phyloP scores from a whole-genome alignment of 805 yeast species.

The Lipomyces sp. region DNA sequence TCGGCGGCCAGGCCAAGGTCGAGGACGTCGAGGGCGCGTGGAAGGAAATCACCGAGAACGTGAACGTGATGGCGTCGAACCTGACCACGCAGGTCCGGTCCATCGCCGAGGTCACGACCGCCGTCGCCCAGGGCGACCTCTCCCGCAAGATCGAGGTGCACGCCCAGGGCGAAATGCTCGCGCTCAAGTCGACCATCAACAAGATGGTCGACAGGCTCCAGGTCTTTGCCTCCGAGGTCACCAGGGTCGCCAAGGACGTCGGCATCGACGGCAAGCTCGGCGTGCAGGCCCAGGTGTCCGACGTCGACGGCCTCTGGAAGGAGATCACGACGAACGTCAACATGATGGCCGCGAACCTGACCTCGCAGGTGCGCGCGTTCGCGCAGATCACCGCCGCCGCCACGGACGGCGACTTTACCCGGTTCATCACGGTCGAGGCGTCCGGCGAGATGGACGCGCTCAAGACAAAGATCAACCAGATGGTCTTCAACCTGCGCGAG shows the following conservation, averaged over 20 bases:
- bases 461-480: conserved; percentile 60
- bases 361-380: conserved; percentile 89
- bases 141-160: conserved; percentile 82
- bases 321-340: conserved; percentile 88
- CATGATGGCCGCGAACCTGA: conserved; percentile 90
- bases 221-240: conserved; percentile 82
- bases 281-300: conserved; percentile 85
- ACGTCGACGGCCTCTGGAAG: conserved; percentile 89
- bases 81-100: conserved; percentile 85
- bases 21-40: conserved; percentile 82
- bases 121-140: conserved; percentile 86
- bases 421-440: conserved; percentile 88
- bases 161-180: conserved; percentile 87
- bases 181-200: conserved; percentile 79
- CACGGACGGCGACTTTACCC: conserved; percentile 87
- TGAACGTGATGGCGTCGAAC: conserved; percentile 84
- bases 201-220: conserved; percentile 91
- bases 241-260: conserved; percentile 86
- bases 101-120: conserved; percentile 86
- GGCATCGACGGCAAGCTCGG: conserved; percentile 93
- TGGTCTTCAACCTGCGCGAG: conserved; percentile 83
- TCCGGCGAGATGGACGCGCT: conserved; percentile 78
- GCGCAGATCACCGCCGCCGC: conserved; percentile 94
- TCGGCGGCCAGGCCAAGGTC: conserved; percentile 84
- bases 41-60: conserved; percentile 79